Evolutionary conservation across 352 stramenopile species (phyloP).

Genomic region (Phytophthora podocarpi): DNA sequence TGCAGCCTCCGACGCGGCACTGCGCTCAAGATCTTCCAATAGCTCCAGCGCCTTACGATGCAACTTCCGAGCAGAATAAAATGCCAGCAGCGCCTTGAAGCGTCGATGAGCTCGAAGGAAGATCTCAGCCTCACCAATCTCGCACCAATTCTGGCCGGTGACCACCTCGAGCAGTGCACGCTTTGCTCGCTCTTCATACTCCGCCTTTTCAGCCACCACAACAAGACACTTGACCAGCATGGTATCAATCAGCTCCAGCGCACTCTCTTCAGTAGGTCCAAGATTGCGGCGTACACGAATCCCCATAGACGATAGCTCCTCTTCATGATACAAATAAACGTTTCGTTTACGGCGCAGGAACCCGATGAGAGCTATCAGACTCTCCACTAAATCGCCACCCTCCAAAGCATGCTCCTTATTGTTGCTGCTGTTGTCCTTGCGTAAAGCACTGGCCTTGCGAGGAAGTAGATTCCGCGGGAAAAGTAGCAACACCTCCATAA

Average conservation of each 20-base stretch:
- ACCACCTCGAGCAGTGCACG: constrained; percentile 64
- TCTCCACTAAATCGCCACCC: constrained; percentile 54
- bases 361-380: constrained; percentile 56
- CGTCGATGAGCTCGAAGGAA: constrained; percentile 74
- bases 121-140: constrained; percentile 76
- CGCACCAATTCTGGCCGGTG: constrained; percentile 57
- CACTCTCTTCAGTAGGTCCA: constrained; percentile 26
- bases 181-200: constrained; percentile 42
- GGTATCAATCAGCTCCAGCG: constrained; percentile 72
- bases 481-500: constrained; percentile 68
- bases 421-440: constrained; percentile 34
- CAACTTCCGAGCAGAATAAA: constrained; percentile 73
- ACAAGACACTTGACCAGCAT: constrained; percentile 86
- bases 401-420: constrained; percentile 34
- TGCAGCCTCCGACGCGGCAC: constrained; percentile 33
- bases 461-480: constrained; percentile 78
- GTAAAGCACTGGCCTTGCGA: constrained; percentile 43
- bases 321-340: constrained; percentile 21
- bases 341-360: constrained; percentile 56
- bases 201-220: constrained; percentile 52
- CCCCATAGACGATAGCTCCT: neutral
- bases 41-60: constrained; percentile 84
- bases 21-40: constrained; percentile 78
- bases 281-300: constrained; percentile 5
- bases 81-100: constrained; percentile 63